Evolutionary conservation across 768 basidiomycete genomes (phyloP).

Genomic region (Termitomyces sp.): DNA sequence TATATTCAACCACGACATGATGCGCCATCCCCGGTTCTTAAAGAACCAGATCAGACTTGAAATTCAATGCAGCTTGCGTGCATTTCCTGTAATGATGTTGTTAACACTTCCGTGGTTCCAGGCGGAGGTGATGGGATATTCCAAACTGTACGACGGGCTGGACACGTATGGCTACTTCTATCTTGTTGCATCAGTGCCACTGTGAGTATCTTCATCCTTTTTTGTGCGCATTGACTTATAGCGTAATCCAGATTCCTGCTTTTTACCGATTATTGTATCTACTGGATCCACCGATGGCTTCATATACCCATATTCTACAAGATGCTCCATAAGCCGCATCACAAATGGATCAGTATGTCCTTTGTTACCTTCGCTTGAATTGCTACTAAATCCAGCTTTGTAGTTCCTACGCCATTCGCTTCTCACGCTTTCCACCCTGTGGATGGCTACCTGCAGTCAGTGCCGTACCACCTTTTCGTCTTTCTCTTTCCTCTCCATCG

Average conservation of each 20-base stretch:
- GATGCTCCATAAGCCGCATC: conserved; percentile 92
- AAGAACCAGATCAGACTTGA: conserved; percentile 83
- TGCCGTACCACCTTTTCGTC: conserved; percentile 93
- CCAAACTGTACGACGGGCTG: conserved; percentile 72
- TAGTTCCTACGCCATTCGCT: conserved; percentile 96
- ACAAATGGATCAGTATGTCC: conserved; percentile 93
- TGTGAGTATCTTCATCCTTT: conserved; percentile 44
- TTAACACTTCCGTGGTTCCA: conserved; percentile 94
- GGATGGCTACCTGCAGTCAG: conserved; percentile 90
- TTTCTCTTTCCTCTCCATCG: conserved; percentile 91
- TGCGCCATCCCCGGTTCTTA: conserved; percentile 90
- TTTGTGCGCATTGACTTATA: neutral
- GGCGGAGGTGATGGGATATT: conserved; percentile 85
- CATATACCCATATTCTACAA: conserved; percentile 90
- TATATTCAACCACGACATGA: conserved; percentile 96
- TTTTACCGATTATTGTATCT: conserved; percentile 92
- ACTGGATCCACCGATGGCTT: conserved; percentile 93
- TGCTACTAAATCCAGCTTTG: neutral
- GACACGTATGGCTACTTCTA: conserved; percentile 80
- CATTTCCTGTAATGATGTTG: conserved; percentile 80
- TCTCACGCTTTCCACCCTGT: conserved; percentile 97
- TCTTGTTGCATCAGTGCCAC: conserved; percentile 59
- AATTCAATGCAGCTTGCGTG: conserved; percentile 67
- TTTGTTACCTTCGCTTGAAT: neutral
- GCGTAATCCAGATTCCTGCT: conserved; percentile 55